Evolutionary conservation across 176 grass and related monocot species (phyloP).

Genomic region (Neostapfia colusana): DNA sequence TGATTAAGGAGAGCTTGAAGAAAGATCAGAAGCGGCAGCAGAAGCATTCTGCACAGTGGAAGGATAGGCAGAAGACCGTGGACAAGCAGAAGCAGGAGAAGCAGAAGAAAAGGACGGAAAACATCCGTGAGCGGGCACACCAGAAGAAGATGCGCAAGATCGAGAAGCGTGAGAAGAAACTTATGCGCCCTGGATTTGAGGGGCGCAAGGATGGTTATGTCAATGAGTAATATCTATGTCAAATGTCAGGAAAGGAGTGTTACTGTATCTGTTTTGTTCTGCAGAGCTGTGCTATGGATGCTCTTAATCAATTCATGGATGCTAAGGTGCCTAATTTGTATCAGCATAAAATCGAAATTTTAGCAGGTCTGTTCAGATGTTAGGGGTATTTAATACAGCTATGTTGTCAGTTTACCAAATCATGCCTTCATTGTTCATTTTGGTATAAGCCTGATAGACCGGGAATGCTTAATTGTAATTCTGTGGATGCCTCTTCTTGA

Average conservation of each 20-base stretch:
- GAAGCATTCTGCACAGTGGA: constrained; percentile 65
- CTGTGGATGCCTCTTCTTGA: not conserved
- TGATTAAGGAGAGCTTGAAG: constrained; percentile 84
- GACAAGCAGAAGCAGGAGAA: constrained; percentile 54
- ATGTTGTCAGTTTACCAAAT: not conserved
- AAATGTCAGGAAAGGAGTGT: not conserved
- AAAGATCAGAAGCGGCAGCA: constrained; percentile 69
- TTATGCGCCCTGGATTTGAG: constrained; percentile 87
- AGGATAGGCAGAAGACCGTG: constrained; percentile 57
- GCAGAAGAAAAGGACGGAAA: constrained; percentile 59
- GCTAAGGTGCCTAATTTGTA: not conserved
- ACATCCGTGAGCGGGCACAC: constrained; percentile 73
- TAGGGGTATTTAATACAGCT: not conserved
- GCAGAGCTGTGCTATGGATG: constrained; percentile 19
- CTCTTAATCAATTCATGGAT: constrained; percentile 5
- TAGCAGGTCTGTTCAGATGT: not conserved
- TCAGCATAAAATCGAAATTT: not conserved
- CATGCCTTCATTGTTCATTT: not conserved
- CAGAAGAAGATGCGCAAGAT: constrained; percentile 77
- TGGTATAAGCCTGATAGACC: not conserved
- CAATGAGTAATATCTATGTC: constrained; percentile 43
- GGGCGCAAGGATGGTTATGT: constrained; percentile 83
- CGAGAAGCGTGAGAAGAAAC: constrained; percentile 96
- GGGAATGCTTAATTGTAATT: not conserved
- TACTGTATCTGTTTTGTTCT: constrained; percentile 21